phyloP scores from a whole-genome alignment of 1,284 basidiomycete species.

The Fomitopsis palustris region DNA sequence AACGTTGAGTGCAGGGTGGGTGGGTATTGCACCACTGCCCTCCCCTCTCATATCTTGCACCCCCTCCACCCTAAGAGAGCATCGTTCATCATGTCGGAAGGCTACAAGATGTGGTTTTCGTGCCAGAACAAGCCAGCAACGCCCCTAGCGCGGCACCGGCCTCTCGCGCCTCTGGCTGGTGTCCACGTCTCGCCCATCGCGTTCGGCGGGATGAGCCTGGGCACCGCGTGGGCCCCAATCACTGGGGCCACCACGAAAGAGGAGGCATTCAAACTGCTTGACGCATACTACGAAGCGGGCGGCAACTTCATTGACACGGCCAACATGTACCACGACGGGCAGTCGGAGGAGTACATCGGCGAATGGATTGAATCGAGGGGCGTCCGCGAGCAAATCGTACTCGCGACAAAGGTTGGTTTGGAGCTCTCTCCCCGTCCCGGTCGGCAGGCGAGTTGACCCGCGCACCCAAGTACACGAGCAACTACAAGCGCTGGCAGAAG shows the following conservation, averaged over 20 bases:
- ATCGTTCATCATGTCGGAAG: no score
- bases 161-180: slow-evolving; percentile 14
- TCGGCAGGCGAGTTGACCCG: background rate
- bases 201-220: slow-evolving; percentile 53
- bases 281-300: background rate
- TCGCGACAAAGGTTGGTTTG: background rate
- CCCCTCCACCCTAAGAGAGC: background rate
- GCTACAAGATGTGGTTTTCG: background rate
- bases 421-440: no score
- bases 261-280: slow-evolving; percentile 24
- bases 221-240: slow-evolving; percentile 38
- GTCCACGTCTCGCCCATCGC: slow-evolving; percentile 42
- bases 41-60: background rate
- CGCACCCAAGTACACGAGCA: slow-evolving; percentile 30
- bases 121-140: background rate
- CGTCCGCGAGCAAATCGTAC: slow-evolving; percentile 21
- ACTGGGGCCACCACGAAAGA: slow-evolving; percentile 38
- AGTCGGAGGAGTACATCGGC: background rate
- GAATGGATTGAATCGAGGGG: slow-evolving; percentile 19
- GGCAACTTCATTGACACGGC: slow-evolving; percentile 1
- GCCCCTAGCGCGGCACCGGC: slow-evolving; percentile 19
- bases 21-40: no score
- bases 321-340: background rate
- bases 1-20: no score
- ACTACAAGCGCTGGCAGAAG: slow-evolving; percentile 23